Conservation (phyloP, 768 basidiomycete species). For the Phlegmacium glaucopus region DNA sequence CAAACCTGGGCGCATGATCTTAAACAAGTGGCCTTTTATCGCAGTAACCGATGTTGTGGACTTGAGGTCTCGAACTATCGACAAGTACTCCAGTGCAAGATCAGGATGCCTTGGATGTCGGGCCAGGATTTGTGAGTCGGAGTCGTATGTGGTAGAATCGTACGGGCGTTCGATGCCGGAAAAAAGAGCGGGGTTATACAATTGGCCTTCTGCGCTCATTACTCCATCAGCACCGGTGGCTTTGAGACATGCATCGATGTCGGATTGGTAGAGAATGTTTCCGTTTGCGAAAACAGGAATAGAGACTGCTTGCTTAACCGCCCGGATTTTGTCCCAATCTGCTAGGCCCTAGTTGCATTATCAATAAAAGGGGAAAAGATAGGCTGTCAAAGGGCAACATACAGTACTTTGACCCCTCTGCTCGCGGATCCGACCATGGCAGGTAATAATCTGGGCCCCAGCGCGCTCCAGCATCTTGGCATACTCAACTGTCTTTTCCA, state of each 20-base stretch:
- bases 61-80: conserved; percentile 66
- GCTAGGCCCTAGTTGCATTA: conserved; percentile 64
- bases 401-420: conserved; percentile 85
- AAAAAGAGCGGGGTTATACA: conserved; percentile 91
- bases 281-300: conserved; percentile 98
- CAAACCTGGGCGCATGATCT: conserved; percentile 81
- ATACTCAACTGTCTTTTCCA: conserved; percentile 89
- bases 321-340: conserved; percentile 85
- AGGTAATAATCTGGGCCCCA: conserved; percentile 92
- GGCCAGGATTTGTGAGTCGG: conserved; percentile 33
- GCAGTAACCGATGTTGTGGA: conserved; percentile 72
- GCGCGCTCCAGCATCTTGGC: conserved; percentile 95
- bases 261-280: conserved; percentile 85
- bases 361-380: background rate
- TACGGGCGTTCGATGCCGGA: conserved; percentile 26
- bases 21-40: conserved; percentile 92
- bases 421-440: conserved; percentile 89
- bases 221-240: conserved; percentile 89
- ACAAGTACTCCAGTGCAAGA: conserved; percentile 84
- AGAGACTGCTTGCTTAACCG: conserved; percentile 85
- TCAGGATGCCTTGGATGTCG: conserved; percentile 56
- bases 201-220: conserved; percentile 93
- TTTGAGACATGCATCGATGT: conserved; percentile 74
- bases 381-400: conserved; percentile 12
- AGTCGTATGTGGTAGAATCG: conserved; percentile 16